These are phyloP conservation scores for Globisporangium radiosum DNA, from an alignment of 352 stramenopile genomes.

Conservation along the genomic window DNA sequence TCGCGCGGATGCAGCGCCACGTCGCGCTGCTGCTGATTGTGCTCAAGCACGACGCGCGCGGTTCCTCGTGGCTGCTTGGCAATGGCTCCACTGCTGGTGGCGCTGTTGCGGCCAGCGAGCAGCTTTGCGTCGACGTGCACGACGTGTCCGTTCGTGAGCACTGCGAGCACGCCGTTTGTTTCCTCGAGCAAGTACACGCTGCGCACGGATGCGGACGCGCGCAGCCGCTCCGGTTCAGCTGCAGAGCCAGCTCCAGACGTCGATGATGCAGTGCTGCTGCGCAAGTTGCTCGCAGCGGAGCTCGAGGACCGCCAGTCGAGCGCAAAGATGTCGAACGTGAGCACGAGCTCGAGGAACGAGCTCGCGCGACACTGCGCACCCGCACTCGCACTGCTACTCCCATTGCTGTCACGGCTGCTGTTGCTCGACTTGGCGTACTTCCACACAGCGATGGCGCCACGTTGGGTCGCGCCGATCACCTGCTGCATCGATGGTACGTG, in stretches of 20 bases:
- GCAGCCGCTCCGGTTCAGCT: not conserved
- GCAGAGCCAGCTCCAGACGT: too few relatives aligned
- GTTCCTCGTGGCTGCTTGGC: not conserved
- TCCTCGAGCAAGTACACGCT: constrained; percentile 19
- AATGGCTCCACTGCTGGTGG: not conserved
- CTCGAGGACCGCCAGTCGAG: constrained; percentile 10
- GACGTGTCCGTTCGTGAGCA: constrained; percentile 14
- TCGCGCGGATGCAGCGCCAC: constrained; percentile 36
- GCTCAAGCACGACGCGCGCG: constrained; percentile 18
- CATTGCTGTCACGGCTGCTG: not conserved
- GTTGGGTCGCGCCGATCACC: constrained; percentile 32
- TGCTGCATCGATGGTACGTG: constrained; percentile 28
- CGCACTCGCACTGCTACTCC: not conserved
- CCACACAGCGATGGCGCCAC: constrained; percentile 31
- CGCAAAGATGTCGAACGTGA: constrained; percentile 11
- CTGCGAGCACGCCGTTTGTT: constrained; percentile 16
- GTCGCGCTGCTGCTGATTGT: constrained; percentile 19
- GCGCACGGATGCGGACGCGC: not conserved
- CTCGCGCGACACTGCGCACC: constrained; percentile 16
- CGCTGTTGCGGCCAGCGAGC: constrained; percentile 1
- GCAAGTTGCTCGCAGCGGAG: constrained; percentile 4
- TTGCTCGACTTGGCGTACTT: constrained; percentile 15
- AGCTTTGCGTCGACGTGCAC: constrained; percentile 12
- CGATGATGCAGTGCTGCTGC: not conserved
- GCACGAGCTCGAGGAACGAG: constrained; percentile 28